These are phyloP conservation scores for Jackrogersella multiformis DNA, from an alignment of 495 filamentous ascomycete species.

Conservation along the genomic window DNA sequence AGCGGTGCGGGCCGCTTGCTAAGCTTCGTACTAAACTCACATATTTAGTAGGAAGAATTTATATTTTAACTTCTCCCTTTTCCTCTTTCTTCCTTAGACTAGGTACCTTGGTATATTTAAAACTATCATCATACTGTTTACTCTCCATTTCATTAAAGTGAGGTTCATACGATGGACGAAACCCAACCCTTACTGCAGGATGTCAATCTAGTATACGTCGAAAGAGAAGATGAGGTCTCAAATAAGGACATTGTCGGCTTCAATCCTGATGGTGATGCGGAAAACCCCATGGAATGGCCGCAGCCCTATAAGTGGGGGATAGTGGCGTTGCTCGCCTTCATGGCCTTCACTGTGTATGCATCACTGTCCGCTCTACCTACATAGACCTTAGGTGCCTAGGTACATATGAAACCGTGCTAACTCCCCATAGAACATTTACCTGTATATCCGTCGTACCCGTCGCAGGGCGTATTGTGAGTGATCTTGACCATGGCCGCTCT, in stretches of 20 bases:
- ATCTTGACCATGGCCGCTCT: slow-evolving; percentile 52
- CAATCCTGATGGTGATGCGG: slow-evolving; percentile 57
- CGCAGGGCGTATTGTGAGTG: slow-evolving; percentile 58
- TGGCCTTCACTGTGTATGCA: slow-evolving; percentile 64
- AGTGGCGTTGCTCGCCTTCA: slow-evolving; percentile 57
- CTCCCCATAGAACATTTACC: slow-evolving; percentile 57
- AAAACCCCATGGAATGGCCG: slow-evolving; percentile 65
- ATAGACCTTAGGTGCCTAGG: slow-evolving; percentile 5
- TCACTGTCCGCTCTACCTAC: background rate
- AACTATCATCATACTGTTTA: background rate
- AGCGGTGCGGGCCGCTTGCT: background rate
- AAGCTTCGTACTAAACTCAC: no score
- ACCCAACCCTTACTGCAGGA: slow-evolving; percentile 47
- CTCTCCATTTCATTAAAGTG: background rate
- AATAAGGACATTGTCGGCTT: slow-evolving; percentile 54
- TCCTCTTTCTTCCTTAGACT: background rate
- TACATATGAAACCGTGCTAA: slow-evolving; percentile 37
- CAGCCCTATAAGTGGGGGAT: slow-evolving; percentile 59
- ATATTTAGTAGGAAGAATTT: no score
- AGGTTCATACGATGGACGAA: slow-evolving; percentile 48
- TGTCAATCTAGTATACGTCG: slow-evolving; percentile 32
- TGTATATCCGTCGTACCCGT: slow-evolving; percentile 66
- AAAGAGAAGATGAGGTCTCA: slow-evolving; percentile 13
- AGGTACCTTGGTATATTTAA: no score
- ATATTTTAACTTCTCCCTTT: background rate